Evolutionary conservation across 108 stramenopile genomes (phyloP), one percentile per base, ranked within the genome.

Genomic region (Cyclotella cryptica): DNA sequence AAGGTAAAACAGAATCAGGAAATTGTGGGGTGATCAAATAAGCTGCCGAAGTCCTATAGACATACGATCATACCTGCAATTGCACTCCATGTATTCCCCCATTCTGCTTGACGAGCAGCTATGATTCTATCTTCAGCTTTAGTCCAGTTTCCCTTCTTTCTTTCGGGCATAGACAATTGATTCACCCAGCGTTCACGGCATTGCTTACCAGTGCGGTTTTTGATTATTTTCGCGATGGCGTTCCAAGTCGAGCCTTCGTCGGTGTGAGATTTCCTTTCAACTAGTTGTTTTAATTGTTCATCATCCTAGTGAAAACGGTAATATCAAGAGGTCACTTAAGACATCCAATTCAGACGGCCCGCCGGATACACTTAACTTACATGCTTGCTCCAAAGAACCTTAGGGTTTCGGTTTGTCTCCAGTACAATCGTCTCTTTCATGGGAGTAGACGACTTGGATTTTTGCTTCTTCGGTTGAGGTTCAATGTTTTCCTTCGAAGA

Each of bases 201-300:
- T 46, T 72, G 71, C 46, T 72, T 72, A 10, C 41, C 71, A 15
- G 58, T 45, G 10, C 59, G 58, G 40, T 72, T 61, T 3, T 22
- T 28, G 58, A 72, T 61, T 12, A 60, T 42, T 12, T n/a, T 29
- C 0, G 71, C 24, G 0, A 72, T 42, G 10, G 19, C 44, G 19
- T 40, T 10, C 71, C 71, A 72, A n/a, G 43, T 46, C 1, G 57
- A 21, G 60, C 26, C 30, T 28, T 46, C 15, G 41, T 21, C 18
- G 54, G 44, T 43, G 27, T 41, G 41, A 9, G 59, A 18, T 44
- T 53, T 41, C 27, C 59, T 72, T 13, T 0, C 43, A 13, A 61
- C 71, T 10, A 72, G 59, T 45, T 61, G 58, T 46, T 35, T 29
- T 42, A 72, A 59, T 30, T 26, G 21, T 1, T 15, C n/a, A 35